These are phyloP conservation scores for Sphagnum contortum DNA, from an alignment of 225 moss, liverwort and hornwort species.

Conservation along the genomic window DNA sequence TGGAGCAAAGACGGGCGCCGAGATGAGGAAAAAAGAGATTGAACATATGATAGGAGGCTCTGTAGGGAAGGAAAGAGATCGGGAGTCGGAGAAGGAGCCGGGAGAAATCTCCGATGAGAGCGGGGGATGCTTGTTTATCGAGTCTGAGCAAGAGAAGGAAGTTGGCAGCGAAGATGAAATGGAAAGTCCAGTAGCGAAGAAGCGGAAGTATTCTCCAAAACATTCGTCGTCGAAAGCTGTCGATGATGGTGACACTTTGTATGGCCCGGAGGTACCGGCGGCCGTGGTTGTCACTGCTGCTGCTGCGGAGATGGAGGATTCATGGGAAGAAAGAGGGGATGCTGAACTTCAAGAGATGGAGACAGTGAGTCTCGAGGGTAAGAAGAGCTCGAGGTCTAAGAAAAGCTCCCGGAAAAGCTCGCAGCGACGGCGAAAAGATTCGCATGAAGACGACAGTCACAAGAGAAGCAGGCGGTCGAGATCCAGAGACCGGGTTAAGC, in stretches of 20 bases:
- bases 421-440: slow-evolving; percentile 2
- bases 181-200: not conserved
- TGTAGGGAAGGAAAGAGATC: not conserved
- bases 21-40: no score
- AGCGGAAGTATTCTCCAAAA: slow-evolving; percentile 7
- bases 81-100: slow-evolving; percentile 8
- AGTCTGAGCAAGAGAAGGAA: slow-evolving; percentile 1
- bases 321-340: not conserved
- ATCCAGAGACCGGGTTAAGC: no score
- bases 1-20: no score
- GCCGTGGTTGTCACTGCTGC: not conserved
- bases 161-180: not conserved
- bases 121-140: not conserved
- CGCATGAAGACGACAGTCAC: not conserved
- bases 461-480: no score
- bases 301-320: not conserved
- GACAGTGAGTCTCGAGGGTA: not conserved
- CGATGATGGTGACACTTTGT: not conserved
- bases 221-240: slow-evolving; percentile 1
- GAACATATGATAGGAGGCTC: no score
- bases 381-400: not conserved
- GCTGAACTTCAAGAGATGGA: not conserved
- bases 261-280: no score
- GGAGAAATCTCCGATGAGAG: slow-evolving; percentile 10
- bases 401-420: slow-evolving; percentile 6